Conservation (phyloP, 2,329 filamentous ascomycete species). For the Diaporthe citriasiana region DNA sequence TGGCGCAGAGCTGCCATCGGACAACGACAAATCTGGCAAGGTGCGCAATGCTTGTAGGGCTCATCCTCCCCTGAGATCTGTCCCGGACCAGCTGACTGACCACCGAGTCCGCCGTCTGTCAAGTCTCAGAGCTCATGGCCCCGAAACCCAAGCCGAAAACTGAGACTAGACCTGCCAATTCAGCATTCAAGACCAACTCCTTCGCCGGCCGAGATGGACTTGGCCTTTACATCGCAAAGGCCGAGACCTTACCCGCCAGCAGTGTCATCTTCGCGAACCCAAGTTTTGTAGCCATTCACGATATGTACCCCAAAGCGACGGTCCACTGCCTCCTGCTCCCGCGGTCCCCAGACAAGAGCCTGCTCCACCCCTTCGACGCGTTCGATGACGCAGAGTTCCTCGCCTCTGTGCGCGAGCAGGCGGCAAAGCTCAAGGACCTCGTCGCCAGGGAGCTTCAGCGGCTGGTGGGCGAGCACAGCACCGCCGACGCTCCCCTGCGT, state of each 20-base stretch:
- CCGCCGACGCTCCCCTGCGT: slow-evolving; percentile 73
- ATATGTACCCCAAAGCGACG: slow-evolving; percentile 87
- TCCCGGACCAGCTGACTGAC: slow-evolving; percentile 36
- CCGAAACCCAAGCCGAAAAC: slow-evolving; percentile 53
- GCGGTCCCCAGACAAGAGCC: slow-evolving; percentile 71
- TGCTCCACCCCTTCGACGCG: slow-evolving; percentile 82
- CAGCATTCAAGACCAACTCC: slow-evolving; percentile 44
- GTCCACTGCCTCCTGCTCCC: slow-evolving; percentile 92
- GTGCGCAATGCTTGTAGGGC: slow-evolving; percentile 59
- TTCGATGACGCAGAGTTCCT: slow-evolving; percentile 81
- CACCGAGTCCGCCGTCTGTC: slow-evolving; percentile 5
- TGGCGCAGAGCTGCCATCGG: slow-evolving; percentile 51
- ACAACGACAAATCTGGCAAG: slow-evolving; percentile 44
- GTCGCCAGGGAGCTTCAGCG: slow-evolving; percentile 83
- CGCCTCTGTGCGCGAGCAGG: slow-evolving; percentile 71
- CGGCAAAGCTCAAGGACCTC: slow-evolving; percentile 70
- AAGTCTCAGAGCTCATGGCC: slow-evolving; percentile 69
- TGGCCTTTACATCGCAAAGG: slow-evolving; percentile 75
- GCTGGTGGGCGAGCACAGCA: slow-evolving; percentile 74
- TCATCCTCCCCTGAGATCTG: not conserved
- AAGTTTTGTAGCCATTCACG: slow-evolving; percentile 83
- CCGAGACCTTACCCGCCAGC: slow-evolving; percentile 69
- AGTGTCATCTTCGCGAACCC: slow-evolving; percentile 76
- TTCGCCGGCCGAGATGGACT: slow-evolving; percentile 71
- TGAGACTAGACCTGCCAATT: slow-evolving; percentile 37